Conservation (phyloP, 2,329 filamentous ascomycete genomes). For the Penicillium verrucosum region DNA sequence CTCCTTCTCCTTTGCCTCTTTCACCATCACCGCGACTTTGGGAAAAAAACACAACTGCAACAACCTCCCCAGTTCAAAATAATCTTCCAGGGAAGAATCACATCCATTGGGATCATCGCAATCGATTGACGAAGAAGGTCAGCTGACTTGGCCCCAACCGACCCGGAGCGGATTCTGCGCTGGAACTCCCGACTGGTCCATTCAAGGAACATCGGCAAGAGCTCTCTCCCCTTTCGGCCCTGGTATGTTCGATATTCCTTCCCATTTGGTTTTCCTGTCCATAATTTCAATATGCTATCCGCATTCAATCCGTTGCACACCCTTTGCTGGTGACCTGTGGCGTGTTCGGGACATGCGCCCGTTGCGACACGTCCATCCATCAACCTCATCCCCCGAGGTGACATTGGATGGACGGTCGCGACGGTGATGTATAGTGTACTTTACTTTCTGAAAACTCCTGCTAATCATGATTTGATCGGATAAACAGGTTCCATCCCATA, state of each 20-base stretch:
- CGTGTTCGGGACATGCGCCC: conserved; percentile 10
- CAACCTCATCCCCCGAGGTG: conserved; percentile 3
- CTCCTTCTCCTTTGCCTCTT: conserved; percentile 12
- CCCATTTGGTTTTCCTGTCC: conserved; percentile 1
- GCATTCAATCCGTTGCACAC: conserved; percentile 2
- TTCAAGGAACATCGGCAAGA: conserved; percentile 6
- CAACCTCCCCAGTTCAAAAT: neutral
- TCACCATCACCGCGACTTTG: conserved; percentile 2
- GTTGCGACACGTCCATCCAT: conserved; percentile 22
- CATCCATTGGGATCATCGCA: conserved; percentile 4
- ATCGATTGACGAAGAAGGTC: conserved; percentile 2
- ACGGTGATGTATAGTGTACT: neutral
- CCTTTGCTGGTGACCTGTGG: neutral
- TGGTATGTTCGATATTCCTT: conserved; percentile 18
- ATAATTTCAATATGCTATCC: neutral
- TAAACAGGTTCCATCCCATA: conserved; percentile 21
- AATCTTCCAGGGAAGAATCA: neutral
- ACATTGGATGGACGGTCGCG: conserved; percentile 14
- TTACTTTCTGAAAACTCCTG: neutral
- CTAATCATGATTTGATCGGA: conserved; percentile 8
- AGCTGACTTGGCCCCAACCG: conserved; percentile 7
- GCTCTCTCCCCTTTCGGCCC: conserved; percentile 16
- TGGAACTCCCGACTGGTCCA: conserved; percentile 7
- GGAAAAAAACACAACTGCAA: neutral
- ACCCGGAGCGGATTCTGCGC: conserved; percentile 12